phyloP scores from a whole-genome alignment of 2,329 filamentous ascomycete genomes.

The Pseudocercospora crystallina region DNA sequence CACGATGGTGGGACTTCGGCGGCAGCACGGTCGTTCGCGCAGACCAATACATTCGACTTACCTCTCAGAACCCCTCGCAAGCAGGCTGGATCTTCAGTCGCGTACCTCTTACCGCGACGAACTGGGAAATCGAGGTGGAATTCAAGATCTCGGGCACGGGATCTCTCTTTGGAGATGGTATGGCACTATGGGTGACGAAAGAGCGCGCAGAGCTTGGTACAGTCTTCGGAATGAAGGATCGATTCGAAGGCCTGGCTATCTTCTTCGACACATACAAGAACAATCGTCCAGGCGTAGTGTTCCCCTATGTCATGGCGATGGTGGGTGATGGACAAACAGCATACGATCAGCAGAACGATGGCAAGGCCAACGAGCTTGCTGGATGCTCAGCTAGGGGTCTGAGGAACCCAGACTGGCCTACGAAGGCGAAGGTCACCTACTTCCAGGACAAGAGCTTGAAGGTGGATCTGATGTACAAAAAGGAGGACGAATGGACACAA shows the following conservation, averaged over 20 bases:
- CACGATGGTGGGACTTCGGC: slow-evolving; percentile 98
- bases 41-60: slow-evolving; percentile 84
- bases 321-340: slow-evolving; percentile 82
- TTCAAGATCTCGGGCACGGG: slow-evolving; percentile 90
- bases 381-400: slow-evolving; percentile 93
- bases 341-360: slow-evolving; percentile 93
- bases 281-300: slow-evolving; percentile 90
- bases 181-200: slow-evolving; percentile 98
- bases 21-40: slow-evolving; percentile 83
- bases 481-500: slow-evolving; percentile 78
- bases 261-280: slow-evolving; percentile 99
- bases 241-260: slow-evolving; percentile 89
- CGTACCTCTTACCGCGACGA: slow-evolving; percentile 92
- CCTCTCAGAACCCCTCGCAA: slow-evolving; percentile 86
- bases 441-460: slow-evolving; percentile 93
- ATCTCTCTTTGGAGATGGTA: slow-evolving; percentile 90
- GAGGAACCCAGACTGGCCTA: slow-evolving; percentile 72
- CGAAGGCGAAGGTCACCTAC: slow-evolving; percentile 86
- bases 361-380: slow-evolving; percentile 87
- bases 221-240: slow-evolving; percentile 85
- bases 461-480: slow-evolving; percentile 92
- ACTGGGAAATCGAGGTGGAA: slow-evolving; percentile 97
- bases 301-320: slow-evolving; percentile 99
- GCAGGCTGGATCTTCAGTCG: slow-evolving; percentile 91
- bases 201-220: slow-evolving; percentile 76